phyloP scores from a whole-genome alignment of 2,329 filamentous ascomycete genomes.

The Tolypocladium paradoxum region DNA sequence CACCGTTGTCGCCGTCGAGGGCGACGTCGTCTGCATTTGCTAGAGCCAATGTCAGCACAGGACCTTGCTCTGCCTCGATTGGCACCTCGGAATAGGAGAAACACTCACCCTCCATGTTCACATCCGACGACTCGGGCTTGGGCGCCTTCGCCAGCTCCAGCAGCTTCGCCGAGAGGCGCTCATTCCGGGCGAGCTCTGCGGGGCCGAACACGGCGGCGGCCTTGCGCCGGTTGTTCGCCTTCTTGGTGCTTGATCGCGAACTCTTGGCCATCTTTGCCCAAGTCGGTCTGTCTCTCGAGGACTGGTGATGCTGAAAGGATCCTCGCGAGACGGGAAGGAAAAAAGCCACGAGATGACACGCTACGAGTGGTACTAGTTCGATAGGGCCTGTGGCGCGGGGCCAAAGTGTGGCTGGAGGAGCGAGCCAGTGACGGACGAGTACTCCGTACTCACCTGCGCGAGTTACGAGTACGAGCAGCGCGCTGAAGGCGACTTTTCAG shows the following conservation, averaged over 20 bases:
- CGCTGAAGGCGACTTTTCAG: neutral
- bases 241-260: conserved; percentile 65
- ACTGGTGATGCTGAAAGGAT: neutral
- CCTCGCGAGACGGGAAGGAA: conserved; percentile 3
- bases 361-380: neutral
- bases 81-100: neutral
- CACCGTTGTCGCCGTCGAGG: conserved; percentile 17
- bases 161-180: conserved; percentile 77
- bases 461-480: no score
- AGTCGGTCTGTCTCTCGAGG: neutral
- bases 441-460: no score
- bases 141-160: conserved; percentile 69
- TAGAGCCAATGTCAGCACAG: conserved; percentile 1
- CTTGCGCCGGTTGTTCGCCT: conserved; percentile 73
- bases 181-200: conserved; percentile 64
- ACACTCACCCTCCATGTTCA: conserved; percentile 33
- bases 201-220: conserved; percentile 79
- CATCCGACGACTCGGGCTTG: conserved; percentile 48
- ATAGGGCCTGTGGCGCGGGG: neutral
- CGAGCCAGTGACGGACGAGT: neutral
- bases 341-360: neutral
- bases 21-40: conserved; percentile 15
- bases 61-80: neutral
- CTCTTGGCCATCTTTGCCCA: conserved; percentile 70
- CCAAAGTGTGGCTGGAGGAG: neutral